Base-by-base conservation (phyloP, 495 filamentous ascomycete species). In the Cudoniella acicularis region DNA sequence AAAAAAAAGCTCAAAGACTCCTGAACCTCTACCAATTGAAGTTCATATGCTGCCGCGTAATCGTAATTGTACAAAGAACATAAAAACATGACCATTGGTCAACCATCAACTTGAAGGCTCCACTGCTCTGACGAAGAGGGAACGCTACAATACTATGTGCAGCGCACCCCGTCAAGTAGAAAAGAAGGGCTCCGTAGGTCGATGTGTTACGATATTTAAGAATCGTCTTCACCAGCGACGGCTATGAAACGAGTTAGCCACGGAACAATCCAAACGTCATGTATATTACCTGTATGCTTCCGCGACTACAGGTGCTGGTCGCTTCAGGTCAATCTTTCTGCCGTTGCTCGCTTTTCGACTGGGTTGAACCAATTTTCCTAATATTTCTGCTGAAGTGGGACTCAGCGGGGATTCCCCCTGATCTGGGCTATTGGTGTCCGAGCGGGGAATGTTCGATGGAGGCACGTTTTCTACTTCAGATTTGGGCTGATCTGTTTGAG, bases 251-350 rank as follows among this genome's bases (percentile, higher is more conserved):
- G 18, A 48, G 45, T 48, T 21, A 47, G 17, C 27, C 24, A n/a
- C 23, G 22, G n/a, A 61, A 41, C 36, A 41, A 41, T 8, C 36
- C 8, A 16, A 9, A 41, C 16, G 8, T 9, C 18, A 13, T 48
- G 45, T 18, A 9, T 11, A n/a, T n/a, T 64, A 77, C 75, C 68
- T 70, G 54, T 75, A 78, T 41, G 72, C 75, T 21, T 70, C 74
- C 27, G 68, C 59, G 45, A 73, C 63, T 22, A 69, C 67, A 22
- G 72, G 73, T 22, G 73, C 69, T 41, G 67, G 66, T 42, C 68
- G 64, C 59, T 70, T 73, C 17, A 63, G 24, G 9, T 64, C 62
- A 1, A 55, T 51, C 17, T 18, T 54, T 59, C 47, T 59, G 10
- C 47, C 52, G 21, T 70, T 60, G 17, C 56, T 65, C 17, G 0